Conservation (phyloP, 768 basidiomycete genomes). For the Amyloporia xantha region DNA sequence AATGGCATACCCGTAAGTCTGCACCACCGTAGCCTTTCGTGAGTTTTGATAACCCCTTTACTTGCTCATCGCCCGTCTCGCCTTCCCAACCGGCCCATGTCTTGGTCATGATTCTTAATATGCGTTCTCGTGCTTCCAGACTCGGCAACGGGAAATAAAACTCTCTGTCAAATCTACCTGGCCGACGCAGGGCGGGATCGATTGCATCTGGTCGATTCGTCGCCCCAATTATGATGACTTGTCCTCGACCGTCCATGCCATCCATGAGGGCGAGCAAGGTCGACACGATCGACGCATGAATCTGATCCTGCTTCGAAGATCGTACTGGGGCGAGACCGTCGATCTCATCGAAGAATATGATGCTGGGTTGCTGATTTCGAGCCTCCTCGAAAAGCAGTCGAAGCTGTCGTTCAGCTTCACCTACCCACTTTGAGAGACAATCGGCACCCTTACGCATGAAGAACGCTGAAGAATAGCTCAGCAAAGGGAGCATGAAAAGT, state of each 20-base stretch:
- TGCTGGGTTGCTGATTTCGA: conserved; percentile 83
- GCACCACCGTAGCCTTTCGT: conserved; percentile 99
- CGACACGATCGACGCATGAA: conserved; percentile 95
- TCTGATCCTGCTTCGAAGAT: conserved; percentile 98
- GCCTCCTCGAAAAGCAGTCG: conserved; percentile 96
- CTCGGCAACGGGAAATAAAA: conserved; percentile 95
- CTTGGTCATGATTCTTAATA: conserved; percentile 83
- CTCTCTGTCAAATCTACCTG: conserved; percentile 94
- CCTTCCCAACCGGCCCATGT: conserved; percentile 83
- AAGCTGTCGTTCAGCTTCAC: conserved; percentile 95
- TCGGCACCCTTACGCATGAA: conserved; percentile 99
- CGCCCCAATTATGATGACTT: conserved; percentile 96
- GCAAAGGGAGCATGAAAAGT: background rate
- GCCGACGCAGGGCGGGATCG: conserved; percentile 89
- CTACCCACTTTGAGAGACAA: conserved; percentile 97
- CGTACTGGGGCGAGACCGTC: conserved; percentile 97
- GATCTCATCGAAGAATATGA: conserved; percentile 99
- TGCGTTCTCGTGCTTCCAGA: conserved; percentile 78
- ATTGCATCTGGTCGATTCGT: conserved; percentile 98
- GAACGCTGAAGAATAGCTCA: conserved; percentile 55
- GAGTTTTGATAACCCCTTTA: conserved; percentile 70
- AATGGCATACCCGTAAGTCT: conserved; percentile 73
- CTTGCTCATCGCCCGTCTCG: conserved; percentile 38
- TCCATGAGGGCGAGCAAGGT: conserved; percentile 97
- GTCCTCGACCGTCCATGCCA: conserved; percentile 97